phyloP scores from a whole-genome alignment of 768 basidiomycete genomes.

The Cystobasidium ongulense region DNA sequence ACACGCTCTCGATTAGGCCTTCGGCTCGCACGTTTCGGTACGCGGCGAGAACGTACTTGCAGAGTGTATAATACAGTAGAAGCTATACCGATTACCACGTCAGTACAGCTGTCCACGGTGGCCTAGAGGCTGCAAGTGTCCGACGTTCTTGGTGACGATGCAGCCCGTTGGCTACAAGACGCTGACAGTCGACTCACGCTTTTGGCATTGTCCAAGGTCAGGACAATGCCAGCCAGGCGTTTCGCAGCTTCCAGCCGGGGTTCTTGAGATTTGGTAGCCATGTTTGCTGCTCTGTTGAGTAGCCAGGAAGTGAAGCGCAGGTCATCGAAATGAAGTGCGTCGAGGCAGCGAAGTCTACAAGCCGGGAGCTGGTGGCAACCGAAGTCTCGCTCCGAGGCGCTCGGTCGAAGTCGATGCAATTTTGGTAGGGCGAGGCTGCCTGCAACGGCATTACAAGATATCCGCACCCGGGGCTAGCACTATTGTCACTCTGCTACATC shows the following conservation, averaged over 20 bases:
- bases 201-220: slow-evolving; percentile 28
- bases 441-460: too few relatives aligned
- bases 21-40: slow-evolving; percentile 60
- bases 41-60: slow-evolving; percentile 52
- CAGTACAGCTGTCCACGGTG: too few relatives aligned
- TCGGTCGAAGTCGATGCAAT: too few relatives aligned
- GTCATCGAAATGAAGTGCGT: too few relatives aligned
- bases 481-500: slow-evolving; percentile 50
- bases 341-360: too few relatives aligned
- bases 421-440: too few relatives aligned
- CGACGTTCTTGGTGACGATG: too few relatives aligned
- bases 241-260: neutral
- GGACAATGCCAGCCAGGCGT: neutral
- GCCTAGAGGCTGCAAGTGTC: too few relatives aligned
- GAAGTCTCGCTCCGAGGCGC: too few relatives aligned
- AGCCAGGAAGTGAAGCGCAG: neutral
- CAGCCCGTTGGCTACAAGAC: too few relatives aligned
- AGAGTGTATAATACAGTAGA: slow-evolving; percentile 57
- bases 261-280: neutral
- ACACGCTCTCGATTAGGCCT: slow-evolving; percentile 51
- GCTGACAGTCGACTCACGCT: slow-evolving; percentile 1
- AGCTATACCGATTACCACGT: too few relatives aligned
- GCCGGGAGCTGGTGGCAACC: neutral
- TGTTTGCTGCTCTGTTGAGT: neutral
- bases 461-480: neutral